phyloP scores from a whole-genome alignment of 805 yeast genomes.

The Metschnikowia gelsemii region DNA sequence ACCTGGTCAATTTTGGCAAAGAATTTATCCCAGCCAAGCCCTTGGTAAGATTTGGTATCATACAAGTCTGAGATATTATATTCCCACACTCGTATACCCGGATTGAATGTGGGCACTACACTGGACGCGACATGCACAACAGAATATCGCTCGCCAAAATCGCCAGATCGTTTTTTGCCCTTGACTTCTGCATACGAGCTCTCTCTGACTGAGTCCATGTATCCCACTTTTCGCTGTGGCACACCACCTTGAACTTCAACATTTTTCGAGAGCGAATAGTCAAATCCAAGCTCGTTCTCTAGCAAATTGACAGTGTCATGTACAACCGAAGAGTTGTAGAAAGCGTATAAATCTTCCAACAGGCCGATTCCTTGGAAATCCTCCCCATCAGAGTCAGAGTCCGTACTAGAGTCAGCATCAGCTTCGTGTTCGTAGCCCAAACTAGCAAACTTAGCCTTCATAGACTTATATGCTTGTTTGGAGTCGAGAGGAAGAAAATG shows the following conservation, averaged over 20 bases:
- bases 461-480: conserved; percentile 59
- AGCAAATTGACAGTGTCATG: conserved; percentile 18
- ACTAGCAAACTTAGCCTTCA: conserved; percentile 22
- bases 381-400: conserved; percentile 21
- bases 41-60: conserved; percentile 19
- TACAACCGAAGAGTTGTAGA: conserved; percentile 11
- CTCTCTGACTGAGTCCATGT: conserved; percentile 59
- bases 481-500: conserved; percentile 80
- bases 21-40: conserved; percentile 59
- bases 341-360: conserved; percentile 9
- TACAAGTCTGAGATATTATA: conserved; percentile 64
- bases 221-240: conserved; percentile 64
- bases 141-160: conserved; percentile 57
- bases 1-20: conserved; percentile 34
- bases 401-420: background rate
- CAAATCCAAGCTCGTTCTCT: conserved; percentile 10
- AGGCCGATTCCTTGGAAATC: background rate
- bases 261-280: conserved; percentile 22
- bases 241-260: conserved; percentile 53
- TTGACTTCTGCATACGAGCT: conserved; percentile 50
- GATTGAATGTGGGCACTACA: conserved; percentile 81
- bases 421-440: conserved; percentile 18
- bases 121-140: conserved; percentile 70
- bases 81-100: conserved; percentile 84
- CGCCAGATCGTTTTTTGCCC: conserved; percentile 44